These are phyloP conservation scores for Boletus rubescentipes DNA, from an alignment of 768 basidiomycete genomes.

Conservation along the genomic window DNA sequence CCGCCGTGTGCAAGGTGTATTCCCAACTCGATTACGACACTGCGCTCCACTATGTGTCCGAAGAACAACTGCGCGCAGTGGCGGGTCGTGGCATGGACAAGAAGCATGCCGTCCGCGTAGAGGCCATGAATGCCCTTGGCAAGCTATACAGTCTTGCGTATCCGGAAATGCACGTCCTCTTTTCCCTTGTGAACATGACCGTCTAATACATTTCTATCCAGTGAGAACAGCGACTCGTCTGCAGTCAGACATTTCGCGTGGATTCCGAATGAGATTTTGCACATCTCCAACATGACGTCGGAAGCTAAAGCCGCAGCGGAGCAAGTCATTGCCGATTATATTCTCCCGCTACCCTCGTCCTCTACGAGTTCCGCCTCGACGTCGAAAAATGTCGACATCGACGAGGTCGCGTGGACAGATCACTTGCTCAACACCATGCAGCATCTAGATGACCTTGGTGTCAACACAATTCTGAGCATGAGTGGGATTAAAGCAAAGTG, in stretches of 20 bases:
- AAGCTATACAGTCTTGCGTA: conserved; percentile 80
- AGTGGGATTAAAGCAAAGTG: conserved; percentile 65
- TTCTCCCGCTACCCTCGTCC: conserved; percentile 73
- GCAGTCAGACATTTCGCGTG: conserved; percentile 84
- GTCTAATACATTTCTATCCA: conserved; percentile 30
- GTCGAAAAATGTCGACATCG: conserved; percentile 52
- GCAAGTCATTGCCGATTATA: conserved; percentile 64
- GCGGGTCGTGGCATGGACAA: conserved; percentile 80
- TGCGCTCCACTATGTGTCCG: conserved; percentile 76
- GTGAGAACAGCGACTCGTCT: conserved; percentile 74
- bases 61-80: conserved; percentile 57
- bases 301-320: conserved; percentile 71
- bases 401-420: conserved; percentile 87
- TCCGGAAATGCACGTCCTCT: conserved; percentile 75
- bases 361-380: conserved; percentile 39
- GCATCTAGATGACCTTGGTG: conserved; percentile 58
- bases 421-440: conserved; percentile 71
- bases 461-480: conserved; percentile 56
- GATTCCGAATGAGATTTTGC: conserved; percentile 81
- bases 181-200: neutral
- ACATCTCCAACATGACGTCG: conserved; percentile 45
- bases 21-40: conserved; percentile 89
- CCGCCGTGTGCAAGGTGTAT: conserved; percentile 79
- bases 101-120: conserved; percentile 68
- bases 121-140: conserved; percentile 76